A percentile compares a stretch with the other conserved stretches of the same genome.
Evolutionary conservation across 2,329 filamentous ascomycete genomes (phyloP).

Genomic region (Diaporthe vaccinii): DNA sequence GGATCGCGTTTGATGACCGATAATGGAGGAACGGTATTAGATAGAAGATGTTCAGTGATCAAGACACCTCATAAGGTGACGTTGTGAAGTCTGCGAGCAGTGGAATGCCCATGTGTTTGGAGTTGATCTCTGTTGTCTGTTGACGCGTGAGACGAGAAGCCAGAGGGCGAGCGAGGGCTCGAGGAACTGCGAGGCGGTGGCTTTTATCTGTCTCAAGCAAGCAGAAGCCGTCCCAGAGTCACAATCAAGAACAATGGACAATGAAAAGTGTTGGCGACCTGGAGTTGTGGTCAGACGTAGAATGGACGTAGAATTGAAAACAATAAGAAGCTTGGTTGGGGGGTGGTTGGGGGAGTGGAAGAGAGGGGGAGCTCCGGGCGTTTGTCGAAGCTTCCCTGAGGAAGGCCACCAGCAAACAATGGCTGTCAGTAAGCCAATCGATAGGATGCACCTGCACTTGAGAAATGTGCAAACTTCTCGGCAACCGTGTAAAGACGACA

Average conservation of each 20-base stretch:
- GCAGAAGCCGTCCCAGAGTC: neutral
- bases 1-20: neutral
- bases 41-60: neutral
- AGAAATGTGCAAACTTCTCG: neutral
- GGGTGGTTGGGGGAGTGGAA: neutral
- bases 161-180: neutral
- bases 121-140: neutral
- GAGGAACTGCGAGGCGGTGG: neutral
- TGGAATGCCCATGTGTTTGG: neutral
- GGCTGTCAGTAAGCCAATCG: neutral
- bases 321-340: slow-evolving; percentile 3
- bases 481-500: neutral
- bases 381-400: slow-evolving; percentile 2
- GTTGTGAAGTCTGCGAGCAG: neutral
- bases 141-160: neutral
- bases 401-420: neutral
- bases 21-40: neutral
- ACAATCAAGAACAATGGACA: neutral
- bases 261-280: neutral
- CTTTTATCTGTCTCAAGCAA: neutral
- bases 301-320: neutral
- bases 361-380: neutral
- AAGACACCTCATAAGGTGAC: neutral
- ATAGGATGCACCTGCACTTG: neutral
- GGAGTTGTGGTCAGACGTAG: neutral